A percentile compares a stretch with the other conserved stretches of the same genome.
phyloP scores from a whole-genome alignment of 2,329 filamentous ascomycete species.

The Sphaerulina musiva region DNA sequence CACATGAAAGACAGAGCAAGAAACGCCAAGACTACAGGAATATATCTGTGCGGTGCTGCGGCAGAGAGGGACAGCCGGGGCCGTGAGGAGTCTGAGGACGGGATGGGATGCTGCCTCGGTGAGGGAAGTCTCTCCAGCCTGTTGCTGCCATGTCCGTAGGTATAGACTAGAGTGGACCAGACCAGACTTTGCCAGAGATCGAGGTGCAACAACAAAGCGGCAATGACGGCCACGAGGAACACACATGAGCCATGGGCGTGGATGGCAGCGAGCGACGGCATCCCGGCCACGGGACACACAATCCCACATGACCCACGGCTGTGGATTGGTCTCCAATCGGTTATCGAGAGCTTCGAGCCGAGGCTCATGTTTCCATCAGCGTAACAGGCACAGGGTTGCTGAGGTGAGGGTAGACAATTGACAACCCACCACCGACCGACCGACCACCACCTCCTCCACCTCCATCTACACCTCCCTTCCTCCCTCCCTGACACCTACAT shows the following conservation, averaged over 20 bases:
- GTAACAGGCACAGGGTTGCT: slow-evolving; percentile 1
- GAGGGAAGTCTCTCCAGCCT: background rate
- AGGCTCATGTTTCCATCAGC: background rate
- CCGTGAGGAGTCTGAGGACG: background rate
- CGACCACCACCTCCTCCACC: too few species aligned
- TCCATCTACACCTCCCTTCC: background rate
- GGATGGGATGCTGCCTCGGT: background rate
- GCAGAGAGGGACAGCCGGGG: background rate
- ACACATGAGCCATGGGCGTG: background rate
- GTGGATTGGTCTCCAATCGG: background rate
- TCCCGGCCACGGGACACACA: too few species aligned
- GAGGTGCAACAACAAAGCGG: background rate
- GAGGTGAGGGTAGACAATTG: background rate
- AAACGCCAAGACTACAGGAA: too few species aligned
- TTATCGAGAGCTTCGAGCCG: background rate
- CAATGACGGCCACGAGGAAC: background rate
- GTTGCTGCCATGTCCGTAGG: too few species aligned
- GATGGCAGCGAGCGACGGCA: too few species aligned
- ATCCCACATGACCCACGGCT: background rate
- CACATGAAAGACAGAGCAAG: background rate
- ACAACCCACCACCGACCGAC: background rate
- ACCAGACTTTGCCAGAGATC: background rate
- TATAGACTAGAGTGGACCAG: too few species aligned
- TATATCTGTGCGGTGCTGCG: background rate
- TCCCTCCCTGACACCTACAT: background rate